These are phyloP conservation scores for Tuber microsphaerosporum DNA, from an alignment of 495 filamentous ascomycete species.

Conservation along the genomic window DNA sequence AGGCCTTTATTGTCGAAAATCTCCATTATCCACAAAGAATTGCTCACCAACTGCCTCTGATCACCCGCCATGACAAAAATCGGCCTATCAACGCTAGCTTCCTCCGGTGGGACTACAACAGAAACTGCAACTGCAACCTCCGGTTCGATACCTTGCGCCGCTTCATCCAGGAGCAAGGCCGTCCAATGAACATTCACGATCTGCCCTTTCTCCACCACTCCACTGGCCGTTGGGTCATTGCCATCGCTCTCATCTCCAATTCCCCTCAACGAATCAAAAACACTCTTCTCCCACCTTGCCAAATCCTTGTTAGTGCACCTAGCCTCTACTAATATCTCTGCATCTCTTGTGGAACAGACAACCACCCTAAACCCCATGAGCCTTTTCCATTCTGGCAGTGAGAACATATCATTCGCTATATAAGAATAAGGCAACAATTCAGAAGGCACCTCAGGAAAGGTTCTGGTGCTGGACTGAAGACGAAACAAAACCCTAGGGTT, in stretches of 20 bases:
- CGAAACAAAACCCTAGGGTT: constrained; percentile 46
- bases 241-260: constrained; percentile 33
- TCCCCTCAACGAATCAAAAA: constrained; percentile 36
- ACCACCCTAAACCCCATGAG: constrained; percentile 51
- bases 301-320: constrained; percentile 49
- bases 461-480: constrained; percentile 47
- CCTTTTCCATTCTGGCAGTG: constrained; percentile 46
- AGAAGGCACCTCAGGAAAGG: constrained; percentile 49
- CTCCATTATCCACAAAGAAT: constrained; percentile 5
- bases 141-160: constrained; percentile 53
- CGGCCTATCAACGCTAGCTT: constrained; percentile 42
- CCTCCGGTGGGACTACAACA: constrained; percentile 49
- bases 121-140: constrained; percentile 49
- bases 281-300: constrained; percentile 39
- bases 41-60: constrained; percentile 48
- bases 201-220: constrained; percentile 37
- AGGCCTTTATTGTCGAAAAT: background rate
- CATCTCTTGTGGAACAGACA: constrained; percentile 50
- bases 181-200: constrained; percentile 48
- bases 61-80: constrained; percentile 55
- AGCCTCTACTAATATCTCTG: constrained; percentile 48
- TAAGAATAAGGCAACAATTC: constrained; percentile 49
- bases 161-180: constrained; percentile 53
- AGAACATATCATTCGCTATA: constrained; percentile 47
- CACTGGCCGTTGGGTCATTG: constrained; percentile 10